Percentiles rank a stretch among this genome's conserved stretches.
Conservation (phyloP, 163 green algal species). For the Volvox carteri region DNA sequence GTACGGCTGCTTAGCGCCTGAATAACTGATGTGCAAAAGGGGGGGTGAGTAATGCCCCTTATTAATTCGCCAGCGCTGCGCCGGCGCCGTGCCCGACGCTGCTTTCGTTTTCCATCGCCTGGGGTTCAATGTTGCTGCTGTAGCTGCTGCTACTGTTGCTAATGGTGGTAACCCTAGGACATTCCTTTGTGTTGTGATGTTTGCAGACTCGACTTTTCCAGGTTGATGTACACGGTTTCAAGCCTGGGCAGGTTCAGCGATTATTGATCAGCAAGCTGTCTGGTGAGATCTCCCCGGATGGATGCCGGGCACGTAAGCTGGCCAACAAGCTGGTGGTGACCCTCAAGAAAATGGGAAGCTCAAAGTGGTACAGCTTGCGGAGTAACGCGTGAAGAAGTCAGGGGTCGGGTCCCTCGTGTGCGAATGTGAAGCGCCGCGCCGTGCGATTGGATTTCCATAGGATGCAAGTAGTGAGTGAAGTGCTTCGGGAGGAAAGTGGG, state of each 20-base stretch:
- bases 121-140: background rate
- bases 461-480: too few relatives aligned
- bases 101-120: background rate
- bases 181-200: background rate
- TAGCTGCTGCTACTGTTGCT: background rate
- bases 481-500: too few relatives aligned
- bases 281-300: background rate
- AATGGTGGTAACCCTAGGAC: background rate
- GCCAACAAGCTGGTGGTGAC: constrained; percentile 50
- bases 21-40: too few relatives aligned
- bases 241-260: background rate
- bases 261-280: constrained; percentile 20
- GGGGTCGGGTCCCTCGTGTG: too few relatives aligned
- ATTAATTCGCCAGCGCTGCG: background rate
- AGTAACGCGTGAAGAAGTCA: background rate
- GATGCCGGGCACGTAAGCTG: background rate
- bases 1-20: too few relatives aligned
- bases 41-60: background rate
- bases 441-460: too few relatives aligned
- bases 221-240: constrained; percentile 2
- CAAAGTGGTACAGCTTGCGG: constrained; percentile 26
- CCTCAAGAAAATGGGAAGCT: constrained; percentile 10
- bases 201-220: background rate
- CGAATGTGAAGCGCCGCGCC: too few relatives aligned
- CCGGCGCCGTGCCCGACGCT: background rate